Conservation (phyloP, 352 stramenopile genomes). For the Phytophthora boehmeriae region DNA sequence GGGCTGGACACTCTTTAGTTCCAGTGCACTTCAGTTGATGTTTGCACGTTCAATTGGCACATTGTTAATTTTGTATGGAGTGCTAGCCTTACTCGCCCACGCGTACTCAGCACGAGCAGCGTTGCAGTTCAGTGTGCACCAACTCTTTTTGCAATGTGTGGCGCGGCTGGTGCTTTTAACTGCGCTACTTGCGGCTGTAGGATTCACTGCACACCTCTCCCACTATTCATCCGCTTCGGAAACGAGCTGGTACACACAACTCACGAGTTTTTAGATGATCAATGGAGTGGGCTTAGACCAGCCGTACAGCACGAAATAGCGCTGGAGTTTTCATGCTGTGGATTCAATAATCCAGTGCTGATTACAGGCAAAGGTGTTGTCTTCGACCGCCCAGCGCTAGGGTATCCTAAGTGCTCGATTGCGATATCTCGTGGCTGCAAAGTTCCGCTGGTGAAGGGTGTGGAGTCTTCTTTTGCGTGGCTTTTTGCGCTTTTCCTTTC, state of each 20-base stretch:
- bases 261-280: slow-evolving; percentile 43
- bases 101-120: slow-evolving; percentile 41
- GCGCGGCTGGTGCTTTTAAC: slow-evolving; percentile 15
- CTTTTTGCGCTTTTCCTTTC: slow-evolving; percentile 49
- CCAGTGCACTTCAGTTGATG: slow-evolving; percentile 52
- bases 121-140: slow-evolving; percentile 43
- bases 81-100: slow-evolving; percentile 37
- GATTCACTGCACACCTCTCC: slow-evolving; percentile 42
- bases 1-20: slow-evolving; percentile 49
- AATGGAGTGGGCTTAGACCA: slow-evolving; percentile 43
- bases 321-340: slow-evolving; percentile 56
- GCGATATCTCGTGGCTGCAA: slow-evolving; percentile 45
- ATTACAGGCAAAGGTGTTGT: slow-evolving; percentile 36
- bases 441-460: slow-evolving; percentile 29
- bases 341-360: slow-evolving; percentile 54
- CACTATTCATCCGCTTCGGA: slow-evolving; percentile 33
- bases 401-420: slow-evolving; percentile 44
- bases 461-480: slow-evolving; percentile 49
- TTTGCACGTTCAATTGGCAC: slow-evolving; percentile 46
- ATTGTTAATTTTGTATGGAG: slow-evolving; percentile 37
- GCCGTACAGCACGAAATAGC: slow-evolving; percentile 40
- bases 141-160: slow-evolving; percentile 48
- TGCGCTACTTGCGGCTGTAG: slow-evolving; percentile 37
- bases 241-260: slow-evolving; percentile 31
- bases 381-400: slow-evolving; percentile 49